A percentile compares a stretch with the other conserved stretches of the same genome.
These are phyloP conservation scores for Parascedosporium putredinis DNA, from an alignment of 2,329 filamentous ascomycete species.

Conservation along the genomic window DNA sequence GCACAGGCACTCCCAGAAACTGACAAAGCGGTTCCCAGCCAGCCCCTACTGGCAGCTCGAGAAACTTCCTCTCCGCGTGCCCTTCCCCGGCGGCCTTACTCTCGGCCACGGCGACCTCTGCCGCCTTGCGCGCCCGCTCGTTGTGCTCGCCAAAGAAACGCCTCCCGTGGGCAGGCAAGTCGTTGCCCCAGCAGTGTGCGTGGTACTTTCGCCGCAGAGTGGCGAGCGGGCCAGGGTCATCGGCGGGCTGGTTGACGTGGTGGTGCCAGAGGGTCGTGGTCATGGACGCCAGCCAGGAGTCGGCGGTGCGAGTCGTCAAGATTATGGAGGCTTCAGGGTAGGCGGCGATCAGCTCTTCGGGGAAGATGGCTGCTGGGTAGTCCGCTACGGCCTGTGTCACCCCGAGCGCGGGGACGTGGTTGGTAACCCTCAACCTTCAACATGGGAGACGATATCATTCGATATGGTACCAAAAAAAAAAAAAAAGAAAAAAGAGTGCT, in stretches of 20 bases:
- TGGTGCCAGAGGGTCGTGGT: constrained; percentile 48
- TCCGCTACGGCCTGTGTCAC: constrained; percentile 49
- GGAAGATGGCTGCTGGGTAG: constrained; percentile 58
- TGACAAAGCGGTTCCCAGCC: constrained; percentile 28
- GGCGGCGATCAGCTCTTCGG: constrained; percentile 58
- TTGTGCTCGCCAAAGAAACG: constrained; percentile 41
- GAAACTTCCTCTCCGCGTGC: constrained; percentile 20
- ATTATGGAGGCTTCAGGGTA: constrained; percentile 66
- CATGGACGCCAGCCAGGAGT: constrained; percentile 51
- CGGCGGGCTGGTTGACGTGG: constrained; percentile 31
- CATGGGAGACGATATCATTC: too few relatives aligned
- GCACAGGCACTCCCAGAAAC: constrained; percentile 24
- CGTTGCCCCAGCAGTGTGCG: constrained; percentile 56
- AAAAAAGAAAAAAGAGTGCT: too few relatives aligned
- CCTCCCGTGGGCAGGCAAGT: constrained; percentile 56
- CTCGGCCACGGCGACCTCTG: neutral
- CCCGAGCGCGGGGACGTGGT: too few relatives aligned
- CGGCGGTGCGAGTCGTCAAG: constrained; percentile 54
- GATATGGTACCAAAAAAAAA: too few relatives aligned
- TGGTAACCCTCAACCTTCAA: too few relatives aligned
- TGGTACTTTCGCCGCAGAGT: constrained; percentile 63
- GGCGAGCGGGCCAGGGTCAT: constrained; percentile 26
- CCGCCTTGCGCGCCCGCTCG: constrained; percentile 16
- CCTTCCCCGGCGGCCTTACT: neutral
- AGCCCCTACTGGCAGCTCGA: constrained; percentile 24